Evolutionary conservation across 192 early-diverging fungal genomes (phyloP).

Genomic region (Haplosporangium gracile): DNA sequence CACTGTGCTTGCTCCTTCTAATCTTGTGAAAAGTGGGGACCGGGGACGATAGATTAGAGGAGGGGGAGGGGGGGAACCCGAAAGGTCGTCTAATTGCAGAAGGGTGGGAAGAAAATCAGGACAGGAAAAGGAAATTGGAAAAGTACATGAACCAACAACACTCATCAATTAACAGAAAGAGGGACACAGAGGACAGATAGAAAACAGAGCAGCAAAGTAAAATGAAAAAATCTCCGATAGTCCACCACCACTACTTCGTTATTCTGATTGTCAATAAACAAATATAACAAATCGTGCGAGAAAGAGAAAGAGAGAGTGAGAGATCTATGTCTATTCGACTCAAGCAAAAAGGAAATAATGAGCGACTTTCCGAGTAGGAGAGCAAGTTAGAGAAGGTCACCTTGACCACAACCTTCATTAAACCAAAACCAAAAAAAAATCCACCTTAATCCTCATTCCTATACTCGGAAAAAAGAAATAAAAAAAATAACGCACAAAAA

Average conservation of each 20-base stretch:
- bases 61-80: background rate
- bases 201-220: background rate
- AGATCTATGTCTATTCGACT: no score
- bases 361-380: no score
- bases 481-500: background rate
- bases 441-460: background rate
- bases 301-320: no score
- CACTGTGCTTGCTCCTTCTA: background rate
- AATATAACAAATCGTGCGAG: no score
- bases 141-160: background rate
- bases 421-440: no score
- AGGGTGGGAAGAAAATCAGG: constrained; percentile 2
- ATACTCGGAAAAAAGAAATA: background rate
- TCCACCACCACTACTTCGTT: no score
- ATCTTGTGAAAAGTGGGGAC: background rate
- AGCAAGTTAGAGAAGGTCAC: no score
- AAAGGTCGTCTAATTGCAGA: no score
- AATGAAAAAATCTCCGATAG: background rate
- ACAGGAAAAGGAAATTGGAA: background rate
- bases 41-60: background rate
- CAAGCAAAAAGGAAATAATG: no score
- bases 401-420: no score
- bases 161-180: background rate
- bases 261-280: no score
- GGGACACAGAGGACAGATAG: background rate